phyloP scores from a whole-genome alignment of 2,329 filamentous ascomycete genomes.

The Cladophialophora psammophila region DNA sequence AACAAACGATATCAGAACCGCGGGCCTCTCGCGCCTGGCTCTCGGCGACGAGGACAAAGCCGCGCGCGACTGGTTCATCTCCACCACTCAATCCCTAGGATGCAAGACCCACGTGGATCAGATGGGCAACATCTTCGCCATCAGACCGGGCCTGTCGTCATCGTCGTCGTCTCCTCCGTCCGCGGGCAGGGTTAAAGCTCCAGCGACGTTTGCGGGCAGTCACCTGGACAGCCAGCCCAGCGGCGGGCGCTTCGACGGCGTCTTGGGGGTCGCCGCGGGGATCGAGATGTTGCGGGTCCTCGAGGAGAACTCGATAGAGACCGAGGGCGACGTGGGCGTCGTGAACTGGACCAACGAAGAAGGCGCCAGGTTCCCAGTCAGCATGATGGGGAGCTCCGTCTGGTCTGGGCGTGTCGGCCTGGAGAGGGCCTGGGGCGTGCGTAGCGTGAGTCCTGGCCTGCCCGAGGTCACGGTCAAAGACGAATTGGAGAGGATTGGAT shows the following conservation, averaged over 20 bases:
- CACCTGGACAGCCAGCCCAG: constrained; percentile 61
- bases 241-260: constrained; percentile 76
- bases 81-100: constrained; percentile 67
- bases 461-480: constrained; percentile 62
- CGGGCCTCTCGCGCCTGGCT: constrained; percentile 61
- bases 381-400: constrained; percentile 77
- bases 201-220: constrained; percentile 46
- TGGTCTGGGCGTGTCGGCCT: constrained; percentile 73
- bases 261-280: constrained; percentile 75
- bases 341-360: constrained; percentile 87
- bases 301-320: constrained; percentile 71
- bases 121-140: constrained; percentile 83
- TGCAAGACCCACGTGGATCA: constrained; percentile 73
- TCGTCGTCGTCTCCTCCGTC: constrained; percentile 2
- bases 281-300: constrained; percentile 75
- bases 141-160: constrained; percentile 66
- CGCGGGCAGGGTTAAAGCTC: constrained; percentile 52
- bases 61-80: constrained; percentile 77
- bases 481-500: constrained; percentile 73
- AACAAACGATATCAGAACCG: constrained; percentile 26
- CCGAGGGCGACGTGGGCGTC: constrained; percentile 74
- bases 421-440: constrained; percentile 65
- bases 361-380: constrained; percentile 78
- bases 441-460: constrained; percentile 62
- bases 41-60: constrained; percentile 75